phyloP scores from a whole-genome alignment of 495 filamentous ascomycete species.

The Neurospora tetraspora region DNA sequence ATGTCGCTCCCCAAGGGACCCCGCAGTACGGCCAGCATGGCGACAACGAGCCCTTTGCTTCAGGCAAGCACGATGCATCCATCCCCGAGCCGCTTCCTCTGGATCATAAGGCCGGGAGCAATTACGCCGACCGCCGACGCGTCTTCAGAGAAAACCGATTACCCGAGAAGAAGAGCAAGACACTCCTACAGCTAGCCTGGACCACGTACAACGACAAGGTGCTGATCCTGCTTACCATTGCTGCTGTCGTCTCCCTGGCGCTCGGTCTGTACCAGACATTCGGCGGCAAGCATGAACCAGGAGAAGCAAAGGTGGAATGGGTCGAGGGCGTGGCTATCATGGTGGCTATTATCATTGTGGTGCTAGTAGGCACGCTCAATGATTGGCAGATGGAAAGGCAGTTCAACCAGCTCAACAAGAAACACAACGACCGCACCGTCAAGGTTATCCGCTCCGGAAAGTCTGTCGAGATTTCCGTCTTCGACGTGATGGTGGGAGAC shows the following conservation, averaged over 20 bases:
- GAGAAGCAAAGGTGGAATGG: conserved; percentile 56
- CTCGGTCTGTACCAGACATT: conserved; percentile 68
- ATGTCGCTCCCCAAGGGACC: conserved; percentile 28
- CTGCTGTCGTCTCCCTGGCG: conserved; percentile 60
- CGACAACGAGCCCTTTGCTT: conserved; percentile 12
- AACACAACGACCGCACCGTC: conserved; percentile 71
- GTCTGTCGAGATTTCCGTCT: conserved; percentile 59
- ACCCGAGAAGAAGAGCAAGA: conserved; percentile 64
- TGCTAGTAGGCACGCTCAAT: conserved; percentile 61
- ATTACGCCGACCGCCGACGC: conserved; percentile 55
- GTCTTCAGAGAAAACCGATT: conserved; percentile 61
- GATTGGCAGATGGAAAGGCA: conserved; percentile 78
- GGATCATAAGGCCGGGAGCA: conserved; percentile 7
- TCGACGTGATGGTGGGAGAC: conserved; percentile 64
- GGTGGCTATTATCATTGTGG: conserved; percentile 67
- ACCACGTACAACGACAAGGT: conserved; percentile 82
- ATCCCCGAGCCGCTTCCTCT: not conserved
- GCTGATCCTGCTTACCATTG: conserved; percentile 61
- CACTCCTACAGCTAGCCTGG: conserved; percentile 65
- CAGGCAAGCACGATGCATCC: conserved; percentile 7
- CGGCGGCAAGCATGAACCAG: conserved; percentile 32
- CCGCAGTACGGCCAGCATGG: conserved; percentile 22
- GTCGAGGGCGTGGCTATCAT: conserved; percentile 73
- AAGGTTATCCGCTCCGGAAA: conserved; percentile 73
- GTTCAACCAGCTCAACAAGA: conserved; percentile 67